Evolutionary conservation across 2,329 filamentous ascomycete species (phyloP), one percentile per base, ranked within the genome.

Genomic region (Pyrenophora teres): DNA sequence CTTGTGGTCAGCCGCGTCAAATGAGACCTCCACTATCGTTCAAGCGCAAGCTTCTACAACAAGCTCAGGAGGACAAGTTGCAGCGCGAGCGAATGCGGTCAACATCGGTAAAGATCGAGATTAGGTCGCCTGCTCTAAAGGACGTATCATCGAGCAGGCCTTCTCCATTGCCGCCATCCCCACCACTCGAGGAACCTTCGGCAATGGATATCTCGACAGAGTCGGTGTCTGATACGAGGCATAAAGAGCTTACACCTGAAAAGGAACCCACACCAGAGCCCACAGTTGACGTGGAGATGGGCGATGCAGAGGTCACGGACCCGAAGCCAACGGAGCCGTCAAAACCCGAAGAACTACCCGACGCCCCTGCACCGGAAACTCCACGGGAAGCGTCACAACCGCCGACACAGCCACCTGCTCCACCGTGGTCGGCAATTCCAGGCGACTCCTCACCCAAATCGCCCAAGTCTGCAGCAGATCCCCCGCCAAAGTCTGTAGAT

Each of bases 31-130:
- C 63, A 3, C 46, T 71, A 40, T 74, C 71, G 0, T 74, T 73
- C 56, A 70, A 72, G 52, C 67, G 71, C 37, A 70, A 65, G 54
- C 65, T 75, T 21, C 56, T 74, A n/a, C 67, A 68, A 33, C 71
- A 72, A 45, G 72, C 72, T 12, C 66, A 68, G 49, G 70, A 74
- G 51, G 70, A 73, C 40, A 72, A 73, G 49, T 32, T 71, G 40
- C 64, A 69, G 46, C 69, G 72, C 30, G 71, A 74, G 57, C 69
- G 69, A 25, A 68, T 67, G 37, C 67, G 67, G 42, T 73, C 70
- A n/a, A 62, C 67, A 25, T 71, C 69, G 2, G 64, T 71, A 3
- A 74, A 73, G 50, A 57, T 61, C 45, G 71, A 72, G 49, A 60
- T 56, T 35, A 66, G 55, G 42, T 73, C 69, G 6, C 70, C 70